Percentiles rank a stretch among this genome's conserved stretches.
Evolutionary conservation across 768 basidiomycete species (phyloP).

Genomic region (Xanthoconium stramineum): DNA sequence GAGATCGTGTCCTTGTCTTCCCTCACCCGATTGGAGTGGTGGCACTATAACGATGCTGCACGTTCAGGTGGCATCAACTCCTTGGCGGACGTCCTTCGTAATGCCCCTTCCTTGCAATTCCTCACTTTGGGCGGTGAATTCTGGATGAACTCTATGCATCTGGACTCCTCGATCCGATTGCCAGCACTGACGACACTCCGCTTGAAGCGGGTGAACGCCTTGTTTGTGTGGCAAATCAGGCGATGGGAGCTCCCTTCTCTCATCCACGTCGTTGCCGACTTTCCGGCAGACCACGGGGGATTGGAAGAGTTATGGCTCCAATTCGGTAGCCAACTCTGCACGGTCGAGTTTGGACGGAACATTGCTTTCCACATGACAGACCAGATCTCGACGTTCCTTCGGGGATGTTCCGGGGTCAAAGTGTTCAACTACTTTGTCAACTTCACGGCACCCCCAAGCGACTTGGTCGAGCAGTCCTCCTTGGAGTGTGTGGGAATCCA

Average conservation of each 20-base stretch:
- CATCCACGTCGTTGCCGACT: conserved; percentile 49
- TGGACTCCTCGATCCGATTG: conserved; percentile 34
- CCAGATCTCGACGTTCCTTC: conserved; percentile 44
- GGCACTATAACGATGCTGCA: conserved; percentile 55
- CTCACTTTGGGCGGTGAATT: conserved; percentile 52
- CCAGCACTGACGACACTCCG: conserved; percentile 53
- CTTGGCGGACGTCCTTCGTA: conserved; percentile 47
- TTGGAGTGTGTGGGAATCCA: conserved; percentile 52
- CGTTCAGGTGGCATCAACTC: conserved; percentile 67
- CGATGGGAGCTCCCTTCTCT: conserved; percentile 55
- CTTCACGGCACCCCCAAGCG: conserved; percentile 38
- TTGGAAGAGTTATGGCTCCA: conserved; percentile 46
- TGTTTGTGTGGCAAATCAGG: conserved; percentile 48
- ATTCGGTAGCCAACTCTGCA: conserved; percentile 48
- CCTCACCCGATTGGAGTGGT: conserved; percentile 67
- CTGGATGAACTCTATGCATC: conserved; percentile 25
- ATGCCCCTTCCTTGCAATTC: conserved; percentile 54
- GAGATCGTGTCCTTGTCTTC: conserved; percentile 44
- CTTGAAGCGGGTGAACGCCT: conserved; percentile 44
- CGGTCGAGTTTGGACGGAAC: conserved; percentile 57
- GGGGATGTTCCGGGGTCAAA: conserved; percentile 42
- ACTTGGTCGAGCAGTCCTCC: conserved; percentile 27
- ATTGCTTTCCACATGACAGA: conserved; percentile 52
- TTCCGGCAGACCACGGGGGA: conserved; percentile 36
- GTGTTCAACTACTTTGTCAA: conserved; percentile 56